These are phyloP conservation scores for Coemansia sp. DNA, from an alignment of 192 early-diverging fungal species.

Conservation along the genomic window DNA sequence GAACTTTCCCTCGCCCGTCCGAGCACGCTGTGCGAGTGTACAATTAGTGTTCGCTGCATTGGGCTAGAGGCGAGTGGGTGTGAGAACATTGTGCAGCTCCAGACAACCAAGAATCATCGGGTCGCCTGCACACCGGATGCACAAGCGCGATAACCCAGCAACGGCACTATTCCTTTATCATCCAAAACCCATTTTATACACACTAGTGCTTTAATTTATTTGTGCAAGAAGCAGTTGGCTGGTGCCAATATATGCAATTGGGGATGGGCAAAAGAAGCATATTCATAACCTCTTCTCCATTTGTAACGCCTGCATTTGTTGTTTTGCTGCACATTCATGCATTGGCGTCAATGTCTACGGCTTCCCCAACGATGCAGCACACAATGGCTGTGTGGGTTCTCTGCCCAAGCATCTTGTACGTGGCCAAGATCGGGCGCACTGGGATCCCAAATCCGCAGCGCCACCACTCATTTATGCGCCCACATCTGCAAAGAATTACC, in stretches of 20 bases:
- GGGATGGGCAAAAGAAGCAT: background rate
- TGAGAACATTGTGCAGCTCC: background rate
- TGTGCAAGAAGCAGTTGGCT: background rate
- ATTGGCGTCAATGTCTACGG: background rate
- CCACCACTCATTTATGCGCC: constrained; percentile 11
- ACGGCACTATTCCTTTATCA: background rate
- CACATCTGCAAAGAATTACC: background rate
- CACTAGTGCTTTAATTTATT: background rate
- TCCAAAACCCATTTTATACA: background rate
- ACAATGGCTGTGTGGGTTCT: background rate
- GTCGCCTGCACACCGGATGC: background rate
- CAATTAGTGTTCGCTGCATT: background rate
- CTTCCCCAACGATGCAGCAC: background rate
- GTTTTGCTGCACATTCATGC: background rate
- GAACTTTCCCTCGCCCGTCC: background rate
- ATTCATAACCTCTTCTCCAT: background rate
- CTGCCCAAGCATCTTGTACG: background rate
- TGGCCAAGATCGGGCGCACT: constrained; percentile 4
- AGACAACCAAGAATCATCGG: background rate
- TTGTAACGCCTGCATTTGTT: constrained; percentile 2
- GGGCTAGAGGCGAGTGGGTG: background rate
- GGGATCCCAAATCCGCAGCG: constrained; percentile 7
- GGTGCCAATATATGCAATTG: background rate
- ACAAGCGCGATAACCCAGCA: background rate
- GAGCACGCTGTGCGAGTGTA: background rate